Percentiles rank a stretch among this genome's conserved stretches.
Conservation (phyloP, 2,329 filamentous ascomycete genomes). For the Colletotrichum orchidophilum region DNA sequence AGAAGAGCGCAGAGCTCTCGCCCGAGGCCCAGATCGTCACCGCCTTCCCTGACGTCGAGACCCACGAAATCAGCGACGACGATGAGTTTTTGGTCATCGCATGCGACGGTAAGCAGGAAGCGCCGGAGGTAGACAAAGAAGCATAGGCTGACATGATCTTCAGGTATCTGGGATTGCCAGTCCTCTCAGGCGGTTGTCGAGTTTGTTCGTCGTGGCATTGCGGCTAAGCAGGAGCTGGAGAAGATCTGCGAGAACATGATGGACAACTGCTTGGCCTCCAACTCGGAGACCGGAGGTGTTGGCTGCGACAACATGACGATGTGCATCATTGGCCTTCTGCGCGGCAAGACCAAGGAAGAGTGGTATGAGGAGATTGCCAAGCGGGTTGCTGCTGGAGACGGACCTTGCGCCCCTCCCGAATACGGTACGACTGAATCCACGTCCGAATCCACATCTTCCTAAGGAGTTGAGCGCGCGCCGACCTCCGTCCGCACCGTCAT, state of each 20-base stretch:
- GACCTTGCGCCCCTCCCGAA: slow-evolving; percentile 97
- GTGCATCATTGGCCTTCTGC: slow-evolving; percentile 86
- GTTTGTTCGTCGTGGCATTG: slow-evolving; percentile 95
- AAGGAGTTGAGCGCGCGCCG: slow-evolving; percentile 29
- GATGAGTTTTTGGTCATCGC: slow-evolving; percentile 96
- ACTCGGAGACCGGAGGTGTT: slow-evolving; percentile 96
- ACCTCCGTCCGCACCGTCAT: slow-evolving; percentile 24
- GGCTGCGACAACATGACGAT: slow-evolving; percentile 99
- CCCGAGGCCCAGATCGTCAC: slow-evolving; percentile 99
- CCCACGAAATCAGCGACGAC: slow-evolving; percentile 89
- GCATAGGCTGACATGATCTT: slow-evolving; percentile 20
- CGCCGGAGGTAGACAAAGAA: background rate
- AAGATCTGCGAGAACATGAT: slow-evolving; percentile 99
- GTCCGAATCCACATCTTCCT: slow-evolving; percentile 34
- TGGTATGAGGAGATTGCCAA: slow-evolving; percentile 98
- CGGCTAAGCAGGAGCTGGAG: slow-evolving; percentile 92
- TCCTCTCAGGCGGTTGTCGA: slow-evolving; percentile 97
- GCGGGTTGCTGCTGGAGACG: slow-evolving; percentile 95
- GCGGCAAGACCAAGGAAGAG: slow-evolving; percentile 93
- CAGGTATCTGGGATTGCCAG: slow-evolving; percentile 99
- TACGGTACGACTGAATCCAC: slow-evolving; percentile 79
- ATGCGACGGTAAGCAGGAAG: slow-evolving; percentile 78
- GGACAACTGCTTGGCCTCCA: slow-evolving; percentile 98
- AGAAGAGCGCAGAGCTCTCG: slow-evolving; percentile 95
- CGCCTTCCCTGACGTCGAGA: slow-evolving; percentile 91